Base-by-base conservation (phyloP, 2,329 filamentous ascomycete genomes). In the Graphilbum sp. region DNA sequence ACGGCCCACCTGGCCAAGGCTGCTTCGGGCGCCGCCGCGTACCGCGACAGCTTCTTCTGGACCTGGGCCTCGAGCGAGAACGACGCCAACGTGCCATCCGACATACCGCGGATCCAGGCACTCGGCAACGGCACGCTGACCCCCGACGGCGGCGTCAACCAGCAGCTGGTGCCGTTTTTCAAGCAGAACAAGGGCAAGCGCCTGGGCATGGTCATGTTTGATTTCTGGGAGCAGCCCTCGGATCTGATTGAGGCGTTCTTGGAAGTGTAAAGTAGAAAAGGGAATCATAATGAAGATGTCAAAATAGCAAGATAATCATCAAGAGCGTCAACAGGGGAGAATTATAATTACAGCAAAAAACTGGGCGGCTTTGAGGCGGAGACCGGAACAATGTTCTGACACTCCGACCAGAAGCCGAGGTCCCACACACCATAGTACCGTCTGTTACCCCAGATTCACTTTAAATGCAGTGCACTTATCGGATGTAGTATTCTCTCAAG, bases 141-240 rank as follows among this genome's bases (percentile, higher is more conserved):
- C 21, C 60, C 57, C 1, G 32, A 48, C 2, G 56, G 56, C 1
- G 64, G 64, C 4, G 58, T 69, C 0, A 69, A 69, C 43, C 49
- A 64, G 16, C 52, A 54, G 34, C 44, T 69, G 2, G 39, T 59
- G 5, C 40, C 50, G 1, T 52, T 60, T 19, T 44, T 69, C 20
- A 41, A 53, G 36, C 34, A 43, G 4, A 43, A 59, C 40, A 54
- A 51, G 33, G 62, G 63, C 3, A 57, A 60, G 47, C 54, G 65
- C 36, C 36, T 68, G n/a, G 66, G 65, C 0, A 62, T 69, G 42
- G 58, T 68, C 13, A 65, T 69, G 52, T 58, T 69, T 49, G 66
- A 69, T 45, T 69, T 64, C 44, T 69, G 58, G 45, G 59, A 66
- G 33, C 49, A 57, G 44, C 64, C 62, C 0, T 47, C 40, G 2